Evolutionary conservation across 1,284 basidiomycete genomes (phyloP), one percentile per base, ranked within the genome.

Genomic region (Testicularia cyperi): DNA sequence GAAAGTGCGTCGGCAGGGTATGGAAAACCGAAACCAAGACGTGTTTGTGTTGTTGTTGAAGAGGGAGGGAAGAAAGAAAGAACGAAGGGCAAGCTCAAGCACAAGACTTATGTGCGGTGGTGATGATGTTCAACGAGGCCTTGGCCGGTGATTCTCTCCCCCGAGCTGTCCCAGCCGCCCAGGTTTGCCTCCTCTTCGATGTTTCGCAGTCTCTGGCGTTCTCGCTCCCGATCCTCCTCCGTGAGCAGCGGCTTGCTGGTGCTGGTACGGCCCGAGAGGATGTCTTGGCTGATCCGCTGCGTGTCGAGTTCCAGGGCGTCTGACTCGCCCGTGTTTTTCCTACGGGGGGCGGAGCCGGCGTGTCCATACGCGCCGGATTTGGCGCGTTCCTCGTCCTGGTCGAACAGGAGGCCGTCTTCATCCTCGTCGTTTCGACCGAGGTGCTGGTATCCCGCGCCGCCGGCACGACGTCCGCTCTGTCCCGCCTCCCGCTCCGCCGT

Each of bases 161-260:
- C 65, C 8, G 43, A 38, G 4, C 45, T 55, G 2, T 42, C 39
- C 65, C 65, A 68, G 0, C 65, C 65, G 37, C 56, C 63, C 38
- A 68, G 19, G 29, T 58, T 44, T 12, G 65, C 65, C 22, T 68
- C 65, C 38, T 68, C 65, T 23, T 65, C 42, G 19, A 58, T 55
- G 42, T 49, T 57, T n/a, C 53, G 30, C 34, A 57, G 32, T 23
- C 65, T 38, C 16, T 65, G 53, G 15, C 43, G 35, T 37, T 64
- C 61, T 30, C 33, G 30, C 24, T 62, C 43, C n/a, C 44, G 37
- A 15, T 55, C 44, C 16, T 40, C 51, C 7, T 41, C 44, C 10
- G 58, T 48, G 30, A 36, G 41, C n/a, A 21, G n/a, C 21, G 13
- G 14, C 14, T 19, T 19, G 8, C 36, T 28, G 3, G 42, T 32